phyloP scores from a whole-genome alignment of 2,329 filamentous ascomycete species.

The Venturia carpophila region DNA sequence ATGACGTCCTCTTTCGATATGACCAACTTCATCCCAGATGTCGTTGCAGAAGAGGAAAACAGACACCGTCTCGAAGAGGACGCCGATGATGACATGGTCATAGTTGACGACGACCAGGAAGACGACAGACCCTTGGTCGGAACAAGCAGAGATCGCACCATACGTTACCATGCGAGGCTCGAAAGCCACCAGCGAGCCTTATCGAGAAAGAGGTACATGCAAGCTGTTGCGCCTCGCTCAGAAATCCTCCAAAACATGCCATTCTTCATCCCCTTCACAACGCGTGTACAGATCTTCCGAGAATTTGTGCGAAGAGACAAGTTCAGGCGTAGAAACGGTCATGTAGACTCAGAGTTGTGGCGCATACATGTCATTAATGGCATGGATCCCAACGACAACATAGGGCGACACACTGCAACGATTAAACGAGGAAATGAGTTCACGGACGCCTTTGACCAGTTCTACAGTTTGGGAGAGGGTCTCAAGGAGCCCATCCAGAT shows the following conservation, averaged over 20 bases:
- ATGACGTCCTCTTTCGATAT: conserved; percentile 87
- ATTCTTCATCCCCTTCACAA: conserved; percentile 90
- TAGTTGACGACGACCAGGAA: conserved; percentile 35
- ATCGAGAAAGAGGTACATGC: conserved; percentile 62
- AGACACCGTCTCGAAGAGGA: conserved; percentile 61
- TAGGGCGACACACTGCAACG: conserved; percentile 57
- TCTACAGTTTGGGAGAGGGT: conserved; percentile 71
- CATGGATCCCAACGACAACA: conserved; percentile 18
- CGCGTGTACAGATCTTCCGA: conserved; percentile 83
- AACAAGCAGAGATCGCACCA: conserved; percentile 54
- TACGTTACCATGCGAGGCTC: conserved; percentile 54
- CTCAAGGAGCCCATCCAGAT: conserved; percentile 96
- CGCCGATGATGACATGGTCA: conserved; percentile 46
- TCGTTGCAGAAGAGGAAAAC: conserved; percentile 78
- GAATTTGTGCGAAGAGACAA: conserved; percentile 87
- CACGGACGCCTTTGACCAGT: conserved; percentile 74
- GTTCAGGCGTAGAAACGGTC: conserved; percentile 56
- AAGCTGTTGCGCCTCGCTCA: conserved; percentile 73
- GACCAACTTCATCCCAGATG: conserved; percentile 75
- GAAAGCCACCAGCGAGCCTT: conserved; percentile 58
- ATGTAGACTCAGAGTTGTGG: conserved; percentile 68
- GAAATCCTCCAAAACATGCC: conserved; percentile 94
- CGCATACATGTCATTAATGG: conserved; percentile 34
- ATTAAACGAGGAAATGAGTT: conserved; percentile 76
- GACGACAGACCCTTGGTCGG: conserved; percentile 38